These are phyloP conservation scores for Epichloe uncinata DNA, from an alignment of 2,329 filamentous ascomycete species.

Conservation along the genomic window DNA sequence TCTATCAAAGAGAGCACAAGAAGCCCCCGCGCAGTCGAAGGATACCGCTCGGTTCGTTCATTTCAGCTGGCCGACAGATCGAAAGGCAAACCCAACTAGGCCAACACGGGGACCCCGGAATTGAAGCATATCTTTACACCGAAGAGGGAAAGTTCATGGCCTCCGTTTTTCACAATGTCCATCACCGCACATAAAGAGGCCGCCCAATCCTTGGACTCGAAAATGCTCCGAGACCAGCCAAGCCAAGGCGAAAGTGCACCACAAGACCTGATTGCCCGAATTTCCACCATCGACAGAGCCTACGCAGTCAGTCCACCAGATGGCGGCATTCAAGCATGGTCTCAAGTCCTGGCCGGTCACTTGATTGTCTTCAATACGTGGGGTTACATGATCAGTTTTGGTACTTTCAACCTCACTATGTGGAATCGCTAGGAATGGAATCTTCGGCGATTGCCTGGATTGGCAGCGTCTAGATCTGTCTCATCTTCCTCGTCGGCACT, in stretches of 20 bases:
- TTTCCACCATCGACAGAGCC: conserved; percentile 2
- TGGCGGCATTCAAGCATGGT: conserved; percentile 24
- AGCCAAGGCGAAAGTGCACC: background rate
- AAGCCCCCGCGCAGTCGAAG: too few relatives aligned
- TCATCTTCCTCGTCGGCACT: conserved; percentile 27
- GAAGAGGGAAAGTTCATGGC: too few relatives aligned
- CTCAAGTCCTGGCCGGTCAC: conserved; percentile 24
- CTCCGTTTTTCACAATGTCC: conserved; percentile 11
- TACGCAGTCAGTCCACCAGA: conserved; percentile 17
- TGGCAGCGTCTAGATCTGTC: conserved; percentile 31
- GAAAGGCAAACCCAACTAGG: too few relatives aligned
- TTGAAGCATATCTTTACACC: too few relatives aligned
- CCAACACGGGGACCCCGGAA: too few relatives aligned
- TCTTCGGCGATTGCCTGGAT: conserved; percentile 33
- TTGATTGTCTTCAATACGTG: conserved; percentile 25
- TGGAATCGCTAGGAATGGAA: conserved; percentile 15
- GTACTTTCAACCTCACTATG: conserved; percentile 27
- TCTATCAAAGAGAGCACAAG: too few relatives aligned
- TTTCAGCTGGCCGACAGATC: too few relatives aligned
- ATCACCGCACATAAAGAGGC: background rate
- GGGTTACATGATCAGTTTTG: conserved; percentile 26
- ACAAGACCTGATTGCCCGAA: background rate
- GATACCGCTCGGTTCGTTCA: too few relatives aligned
- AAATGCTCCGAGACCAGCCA: background rate
- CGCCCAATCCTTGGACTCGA: background rate